Evolutionary conservation across 495 filamentous ascomycete genomes (phyloP).

Genomic region (Letharia lupina): DNA sequence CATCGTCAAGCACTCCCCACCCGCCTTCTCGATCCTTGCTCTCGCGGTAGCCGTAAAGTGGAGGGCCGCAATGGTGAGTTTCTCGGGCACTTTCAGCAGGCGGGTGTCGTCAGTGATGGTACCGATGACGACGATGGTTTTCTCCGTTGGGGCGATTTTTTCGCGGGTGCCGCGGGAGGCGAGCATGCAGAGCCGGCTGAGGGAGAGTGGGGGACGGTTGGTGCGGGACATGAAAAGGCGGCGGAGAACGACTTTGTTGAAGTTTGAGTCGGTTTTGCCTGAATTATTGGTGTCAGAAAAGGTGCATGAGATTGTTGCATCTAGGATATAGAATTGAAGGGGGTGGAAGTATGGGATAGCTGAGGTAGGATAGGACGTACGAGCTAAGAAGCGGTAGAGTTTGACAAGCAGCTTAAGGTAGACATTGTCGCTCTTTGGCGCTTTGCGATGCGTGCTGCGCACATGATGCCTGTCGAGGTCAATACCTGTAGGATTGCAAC

Average conservation of each 20-base stretch:
- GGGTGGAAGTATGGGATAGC: constrained; percentile 33
- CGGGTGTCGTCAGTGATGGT: constrained; percentile 97
- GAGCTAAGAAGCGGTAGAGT: constrained; percentile 96
- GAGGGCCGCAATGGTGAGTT: constrained; percentile 83
- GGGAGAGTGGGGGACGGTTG: constrained; percentile 90
- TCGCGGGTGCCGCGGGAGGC: constrained; percentile 34
- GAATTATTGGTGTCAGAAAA: constrained; percentile 11
- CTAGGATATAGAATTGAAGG: neutral
- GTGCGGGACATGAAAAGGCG: constrained; percentile 95
- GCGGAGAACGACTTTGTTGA: constrained; percentile 95
- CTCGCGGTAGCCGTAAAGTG: constrained; percentile 93
- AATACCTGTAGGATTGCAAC: constrained; percentile 42
- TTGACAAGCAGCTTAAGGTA: constrained; percentile 97
- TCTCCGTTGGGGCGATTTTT: constrained; percentile 48
- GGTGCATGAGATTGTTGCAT: neutral
- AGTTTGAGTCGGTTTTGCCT: constrained; percentile 92
- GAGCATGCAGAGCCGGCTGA: constrained; percentile 77
- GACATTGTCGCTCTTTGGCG: constrained; percentile 95
- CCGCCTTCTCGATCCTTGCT: constrained; percentile 82
- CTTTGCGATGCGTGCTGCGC: constrained; percentile 81
- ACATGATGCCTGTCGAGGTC: constrained; percentile 74
- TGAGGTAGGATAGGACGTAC: constrained; percentile 50
- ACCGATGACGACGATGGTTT: constrained; percentile 86
- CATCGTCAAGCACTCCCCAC: constrained; percentile 87
- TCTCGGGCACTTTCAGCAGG: constrained; percentile 68